A percentile compares a stretch with the other conserved stretches of the same genome.
These are phyloP conservation scores for Inonotus obliquus DNA, from an alignment of 1,284 basidiomycete species.

Conservation along the genomic window DNA sequence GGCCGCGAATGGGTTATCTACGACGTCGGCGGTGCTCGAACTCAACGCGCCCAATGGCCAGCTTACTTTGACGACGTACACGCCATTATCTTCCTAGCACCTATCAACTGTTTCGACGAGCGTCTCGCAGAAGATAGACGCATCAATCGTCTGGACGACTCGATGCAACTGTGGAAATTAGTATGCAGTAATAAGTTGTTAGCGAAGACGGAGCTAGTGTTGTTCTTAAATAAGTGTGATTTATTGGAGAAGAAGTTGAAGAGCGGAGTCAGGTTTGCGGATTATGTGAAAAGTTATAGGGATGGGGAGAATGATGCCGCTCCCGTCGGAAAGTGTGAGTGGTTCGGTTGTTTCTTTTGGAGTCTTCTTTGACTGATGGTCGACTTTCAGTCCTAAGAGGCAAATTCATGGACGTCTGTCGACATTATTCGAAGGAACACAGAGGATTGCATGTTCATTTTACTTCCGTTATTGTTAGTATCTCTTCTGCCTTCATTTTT, in stretches of 20 bases:
- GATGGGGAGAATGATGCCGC: slow-evolving; percentile 53
- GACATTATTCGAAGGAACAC: slow-evolving; percentile 41
- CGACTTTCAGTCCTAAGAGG: slow-evolving; percentile 50
- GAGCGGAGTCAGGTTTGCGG: slow-evolving; percentile 29
- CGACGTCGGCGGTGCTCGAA: slow-evolving; percentile 36
- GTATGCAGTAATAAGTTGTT: slow-evolving; percentile 54
- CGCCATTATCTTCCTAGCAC: slow-evolving; percentile 67
- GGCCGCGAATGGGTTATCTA: slow-evolving; percentile 31
- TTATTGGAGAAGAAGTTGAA: slow-evolving; percentile 37
- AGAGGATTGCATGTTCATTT: slow-evolving; percentile 52
- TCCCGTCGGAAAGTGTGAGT: slow-evolving; percentile 54
- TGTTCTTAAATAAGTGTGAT: slow-evolving; percentile 68
- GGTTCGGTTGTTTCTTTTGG: slow-evolving; percentile 23
- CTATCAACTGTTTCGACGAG: slow-evolving; percentile 66
- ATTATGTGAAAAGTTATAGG: slow-evolving; percentile 48
- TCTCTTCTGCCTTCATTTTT: neutral
- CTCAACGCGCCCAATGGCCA: slow-evolving; percentile 34
- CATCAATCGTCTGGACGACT: slow-evolving; percentile 63
- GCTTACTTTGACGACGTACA: slow-evolving; percentile 70
- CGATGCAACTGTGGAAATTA: slow-evolving; percentile 57
- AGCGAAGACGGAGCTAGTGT: slow-evolving; percentile 48
- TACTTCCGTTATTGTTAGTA: slow-evolving; percentile 53
- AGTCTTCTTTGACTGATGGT: neutral
- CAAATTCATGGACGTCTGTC: slow-evolving; percentile 55
- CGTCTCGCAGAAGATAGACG: slow-evolving; percentile 51